Evolutionary conservation across 768 basidiomycete species (phyloP).

Genomic region (Mycena leptocephala): DNA sequence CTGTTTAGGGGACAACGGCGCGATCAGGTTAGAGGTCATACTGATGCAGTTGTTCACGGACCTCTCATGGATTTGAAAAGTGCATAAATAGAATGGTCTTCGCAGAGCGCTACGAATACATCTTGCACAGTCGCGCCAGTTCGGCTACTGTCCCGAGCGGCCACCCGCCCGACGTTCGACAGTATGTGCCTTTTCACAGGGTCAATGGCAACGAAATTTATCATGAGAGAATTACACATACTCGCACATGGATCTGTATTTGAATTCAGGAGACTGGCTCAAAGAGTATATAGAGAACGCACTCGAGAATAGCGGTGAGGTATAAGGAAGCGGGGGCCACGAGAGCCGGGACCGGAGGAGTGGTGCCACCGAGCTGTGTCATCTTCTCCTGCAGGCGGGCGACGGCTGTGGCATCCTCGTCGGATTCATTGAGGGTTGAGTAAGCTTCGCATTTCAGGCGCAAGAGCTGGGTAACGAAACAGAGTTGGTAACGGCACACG

Average conservation of each 20-base stretch:
- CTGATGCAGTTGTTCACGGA: slow-evolving; percentile 50
- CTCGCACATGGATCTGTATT: slow-evolving; percentile 88
- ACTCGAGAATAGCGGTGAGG: slow-evolving; percentile 95
- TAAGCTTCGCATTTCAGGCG: slow-evolving; percentile 92
- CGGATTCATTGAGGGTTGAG: slow-evolving; percentile 86
- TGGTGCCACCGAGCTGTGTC: slow-evolving; percentile 61
- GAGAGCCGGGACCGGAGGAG: slow-evolving; percentile 68
- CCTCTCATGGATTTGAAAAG: slow-evolving; percentile 92
- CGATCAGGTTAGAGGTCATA: slow-evolving; percentile 35
- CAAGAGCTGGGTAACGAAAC: slow-evolving; percentile 67
- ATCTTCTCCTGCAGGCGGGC: slow-evolving; percentile 76
- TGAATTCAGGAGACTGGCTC: slow-evolving; percentile 40
- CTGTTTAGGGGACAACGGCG: slow-evolving; percentile 60
- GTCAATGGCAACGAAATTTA: slow-evolving; percentile 12
- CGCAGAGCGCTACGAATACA: slow-evolving; percentile 90
- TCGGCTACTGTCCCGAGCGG: slow-evolving; percentile 88
- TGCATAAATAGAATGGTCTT: slow-evolving; percentile 90
- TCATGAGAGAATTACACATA: slow-evolving; percentile 59
- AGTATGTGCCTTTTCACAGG: slow-evolving; percentile 79
- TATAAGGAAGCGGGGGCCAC: slow-evolving; percentile 90
- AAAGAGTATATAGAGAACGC: slow-evolving; percentile 54
- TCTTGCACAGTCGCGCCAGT: slow-evolving; percentile 84
- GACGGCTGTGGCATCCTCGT: slow-evolving; percentile 82
- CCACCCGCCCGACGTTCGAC: slow-evolving; percentile 87
- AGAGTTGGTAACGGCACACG: background rate